phyloP scores from a whole-genome alignment of 495 filamentous ascomycete genomes.

The Aspergillus conjunctus region DNA sequence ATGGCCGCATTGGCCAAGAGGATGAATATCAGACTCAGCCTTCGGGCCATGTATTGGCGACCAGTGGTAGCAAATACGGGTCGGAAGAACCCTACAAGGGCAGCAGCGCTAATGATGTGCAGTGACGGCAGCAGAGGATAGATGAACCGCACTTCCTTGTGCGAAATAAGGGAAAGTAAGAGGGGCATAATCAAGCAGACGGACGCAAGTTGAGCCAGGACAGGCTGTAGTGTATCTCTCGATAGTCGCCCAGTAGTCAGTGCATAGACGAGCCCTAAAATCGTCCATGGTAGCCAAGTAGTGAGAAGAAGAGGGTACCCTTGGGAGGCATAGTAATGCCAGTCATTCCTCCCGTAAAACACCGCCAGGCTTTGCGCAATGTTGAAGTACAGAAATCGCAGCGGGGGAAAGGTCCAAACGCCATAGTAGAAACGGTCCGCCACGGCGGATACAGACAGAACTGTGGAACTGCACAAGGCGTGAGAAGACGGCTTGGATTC shows the following conservation, averaged over 20 bases:
- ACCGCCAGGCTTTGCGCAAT: constrained; percentile 79
- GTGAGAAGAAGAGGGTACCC: constrained; percentile 86
- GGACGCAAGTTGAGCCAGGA: constrained; percentile 60
- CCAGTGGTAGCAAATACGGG: constrained; percentile 37
- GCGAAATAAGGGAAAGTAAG: constrained; percentile 76
- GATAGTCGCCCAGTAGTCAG: constrained; percentile 36
- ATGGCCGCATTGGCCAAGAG: constrained; percentile 69
- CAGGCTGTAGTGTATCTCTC: constrained; percentile 34
- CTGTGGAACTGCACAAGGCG: constrained; percentile 42
- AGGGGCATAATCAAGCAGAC: constrained; percentile 61
- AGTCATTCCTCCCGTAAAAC: constrained; percentile 90
- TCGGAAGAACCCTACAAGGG: constrained; percentile 67
- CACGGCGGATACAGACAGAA: constrained; percentile 63
- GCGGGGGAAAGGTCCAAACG: constrained; percentile 85
- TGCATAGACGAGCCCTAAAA: constrained; percentile 63
- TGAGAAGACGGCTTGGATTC: constrained; percentile 14
- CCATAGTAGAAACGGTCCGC: constrained; percentile 83
- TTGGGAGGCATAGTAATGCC: constrained; percentile 92
- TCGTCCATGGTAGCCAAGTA: constrained; percentile 74
- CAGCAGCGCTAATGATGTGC: constrained; percentile 74
- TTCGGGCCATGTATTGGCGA: constrained; percentile 43
- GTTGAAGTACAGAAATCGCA: constrained; percentile 92
- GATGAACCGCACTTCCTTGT: constrained; percentile 98
- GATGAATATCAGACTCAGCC: constrained; percentile 57
- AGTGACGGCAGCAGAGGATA: constrained; percentile 88